Conservation (phyloP, 2,329 filamentous ascomycete genomes). For the Bipolaris bicolor region DNA sequence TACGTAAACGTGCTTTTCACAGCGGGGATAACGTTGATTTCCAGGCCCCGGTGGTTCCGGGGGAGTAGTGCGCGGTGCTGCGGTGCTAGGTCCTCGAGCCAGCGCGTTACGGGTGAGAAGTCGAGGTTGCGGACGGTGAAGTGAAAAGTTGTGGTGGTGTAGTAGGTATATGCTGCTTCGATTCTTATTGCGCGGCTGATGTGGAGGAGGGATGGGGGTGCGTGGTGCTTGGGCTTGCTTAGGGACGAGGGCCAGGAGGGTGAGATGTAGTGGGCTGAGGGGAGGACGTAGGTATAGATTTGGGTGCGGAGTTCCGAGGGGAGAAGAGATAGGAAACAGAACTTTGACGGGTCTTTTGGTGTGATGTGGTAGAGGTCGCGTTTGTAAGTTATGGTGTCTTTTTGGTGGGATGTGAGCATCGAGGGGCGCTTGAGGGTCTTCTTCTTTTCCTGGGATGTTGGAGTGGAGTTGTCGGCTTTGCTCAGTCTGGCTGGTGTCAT, state of each 20-base stretch:
- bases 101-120: conserved; percentile 22
- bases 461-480: neutral
- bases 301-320: conserved; percentile 13
- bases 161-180: conserved; percentile 40
- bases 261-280: conserved; percentile 1
- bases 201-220: conserved; percentile 18
- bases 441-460: neutral
- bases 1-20: conserved; percentile 18
- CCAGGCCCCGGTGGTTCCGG: conserved; percentile 21
- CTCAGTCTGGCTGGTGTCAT: neutral
- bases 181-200: conserved; percentile 34
- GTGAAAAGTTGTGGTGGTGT: conserved; percentile 25
- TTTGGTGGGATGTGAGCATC: conserved; percentile 7
- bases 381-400: conserved; percentile 5
- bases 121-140: conserved; percentile 24
- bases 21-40: conserved; percentile 15
- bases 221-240: neutral
- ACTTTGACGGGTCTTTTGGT: conserved; percentile 5
- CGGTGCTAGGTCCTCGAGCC: conserved; percentile 22
- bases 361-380: conserved; percentile 9
- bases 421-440: conserved; percentile 13
- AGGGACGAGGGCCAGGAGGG: neutral
- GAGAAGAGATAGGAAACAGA: conserved; percentile 4
- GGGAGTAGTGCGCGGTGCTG: conserved; percentile 25
- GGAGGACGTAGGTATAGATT: conserved; percentile 17